Evolutionary conservation across 2,329 filamentous ascomycete species (phyloP).

Genomic region (Colletotrichum phormii): DNA sequence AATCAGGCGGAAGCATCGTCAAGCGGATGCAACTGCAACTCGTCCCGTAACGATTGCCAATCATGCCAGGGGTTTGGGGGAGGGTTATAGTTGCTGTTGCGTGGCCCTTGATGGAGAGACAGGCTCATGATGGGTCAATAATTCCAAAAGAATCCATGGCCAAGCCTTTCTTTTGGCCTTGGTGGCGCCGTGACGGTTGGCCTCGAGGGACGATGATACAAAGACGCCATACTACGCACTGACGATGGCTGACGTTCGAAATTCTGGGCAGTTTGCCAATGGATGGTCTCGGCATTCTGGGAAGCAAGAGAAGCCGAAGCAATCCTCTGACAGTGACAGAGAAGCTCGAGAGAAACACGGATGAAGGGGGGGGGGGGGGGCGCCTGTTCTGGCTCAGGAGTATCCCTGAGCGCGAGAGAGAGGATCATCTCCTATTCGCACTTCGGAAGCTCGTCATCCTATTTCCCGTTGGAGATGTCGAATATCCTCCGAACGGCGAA

Average conservation of each 20-base stretch:
- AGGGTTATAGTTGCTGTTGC: neutral
- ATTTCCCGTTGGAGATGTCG: neutral
- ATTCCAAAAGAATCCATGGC: neutral
- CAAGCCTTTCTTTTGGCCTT: neutral
- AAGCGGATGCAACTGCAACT: slow-evolving; percentile 24
- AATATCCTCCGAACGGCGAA: neutral
- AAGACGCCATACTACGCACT: slow-evolving; percentile 12
- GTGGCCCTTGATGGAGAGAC: neutral
- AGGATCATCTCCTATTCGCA: neutral
- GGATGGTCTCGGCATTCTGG: slow-evolving; percentile 9
- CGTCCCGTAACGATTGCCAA: slow-evolving; percentile 3
- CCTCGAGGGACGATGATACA: neutral
- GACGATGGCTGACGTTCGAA: slow-evolving; percentile 11
- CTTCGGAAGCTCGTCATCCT: neutral
- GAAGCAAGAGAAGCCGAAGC: slow-evolving; percentile 52
- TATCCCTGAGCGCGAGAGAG: slow-evolving; percentile 1
- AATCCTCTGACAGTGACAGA: slow-evolving; percentile 47
- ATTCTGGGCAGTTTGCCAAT: neutral
- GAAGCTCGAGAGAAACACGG: slow-evolving; percentile 41
- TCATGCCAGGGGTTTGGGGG: neutral
- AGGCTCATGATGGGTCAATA: neutral
- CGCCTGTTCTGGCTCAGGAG: neutral
- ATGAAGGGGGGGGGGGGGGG: slow-evolving; percentile 32
- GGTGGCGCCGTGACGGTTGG: neutral
- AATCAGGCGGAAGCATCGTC: slow-evolving; percentile 4